Base-by-base conservation (phyloP, 2,329 filamentous ascomycete genomes). In the Phyllachora maydis region DNA sequence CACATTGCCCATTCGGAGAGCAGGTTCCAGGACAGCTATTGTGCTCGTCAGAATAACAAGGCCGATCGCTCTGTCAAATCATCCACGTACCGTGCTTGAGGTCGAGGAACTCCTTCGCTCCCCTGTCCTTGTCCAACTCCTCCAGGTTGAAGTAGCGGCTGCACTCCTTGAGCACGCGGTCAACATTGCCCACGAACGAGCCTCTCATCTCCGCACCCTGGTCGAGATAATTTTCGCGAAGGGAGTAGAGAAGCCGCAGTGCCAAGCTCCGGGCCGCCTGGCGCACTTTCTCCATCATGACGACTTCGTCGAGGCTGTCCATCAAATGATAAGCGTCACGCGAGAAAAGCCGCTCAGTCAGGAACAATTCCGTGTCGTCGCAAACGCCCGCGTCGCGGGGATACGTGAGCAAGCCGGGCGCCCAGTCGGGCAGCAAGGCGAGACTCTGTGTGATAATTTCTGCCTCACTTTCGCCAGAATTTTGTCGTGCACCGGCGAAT, bases 1-100 rank as follows among this genome's bases (percentile, higher is more conserved):
- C 10, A 14, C 20, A 13, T 65, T 52, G 20, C 61, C 49, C n/a
- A 73, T 43, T 22, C 47, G 49, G 18, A 50, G 51, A 35, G 77
- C 52, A n/a, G 47, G 37, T 9, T 54, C 51, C 8, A 58, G 29
- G 4, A 64, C 47, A 18, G 24, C 53, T 56, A 23, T 14, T 14
- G n/a, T 35, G 41, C 35, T 17, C 8, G 20, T 23, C 13, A 6
- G 9, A 8, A 10, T 18, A 14, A 16, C 11, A 23, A 17, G 13
- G 5, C 22, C 10, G 15, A n/a, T 18, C 19, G 2, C 1, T 5
- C 9, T 11, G 6, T 3, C 5, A 14, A 16, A 11, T 18, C 3
- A 16, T 6, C 14, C n/a, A n/a, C 51, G 35, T 40, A 57, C 54
- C 38, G 29, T 38, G 38, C 24, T 34, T 42, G 12, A 51, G 41